Evolutionary conservation across 1,139 yeast species (phyloP).

Genomic region (Arxiozyma telluris): DNA sequence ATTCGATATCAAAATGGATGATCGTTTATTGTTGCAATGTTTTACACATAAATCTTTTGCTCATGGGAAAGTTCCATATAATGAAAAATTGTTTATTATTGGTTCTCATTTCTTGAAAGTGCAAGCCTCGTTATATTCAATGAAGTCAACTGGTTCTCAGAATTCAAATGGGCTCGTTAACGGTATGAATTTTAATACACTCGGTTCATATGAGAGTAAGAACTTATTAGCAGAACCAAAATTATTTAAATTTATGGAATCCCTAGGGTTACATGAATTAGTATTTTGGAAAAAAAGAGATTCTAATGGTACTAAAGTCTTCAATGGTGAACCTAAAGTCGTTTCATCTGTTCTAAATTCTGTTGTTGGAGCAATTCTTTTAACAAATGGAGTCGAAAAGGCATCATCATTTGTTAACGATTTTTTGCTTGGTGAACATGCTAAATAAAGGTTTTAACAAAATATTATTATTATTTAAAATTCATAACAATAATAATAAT

Average conservation of each 20-base stretch:
- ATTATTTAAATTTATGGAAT: constrained; percentile 46
- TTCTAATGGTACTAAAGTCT: constrained; percentile 42
- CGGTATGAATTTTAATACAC: constrained; percentile 52
- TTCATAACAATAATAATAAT: neutral
- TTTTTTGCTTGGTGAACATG: neutral
- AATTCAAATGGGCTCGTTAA: constrained; percentile 34
- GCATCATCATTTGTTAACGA: constrained; percentile 45
- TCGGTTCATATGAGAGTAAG: constrained; percentile 50
- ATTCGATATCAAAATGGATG: constrained; percentile 19
- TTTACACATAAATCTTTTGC: constrained; percentile 92
- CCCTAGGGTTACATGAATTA: constrained; percentile 40
- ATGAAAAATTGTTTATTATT: constrained; percentile 69
- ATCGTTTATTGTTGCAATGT: constrained; percentile 53
- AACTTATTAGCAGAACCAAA: constrained; percentile 43
- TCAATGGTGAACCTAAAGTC: constrained; percentile 49
- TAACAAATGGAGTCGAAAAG: constrained; percentile 53
- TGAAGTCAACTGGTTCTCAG: constrained; percentile 9
- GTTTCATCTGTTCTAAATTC: constrained; percentile 67
- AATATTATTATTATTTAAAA: neutral
- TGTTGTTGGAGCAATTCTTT: constrained; percentile 69
- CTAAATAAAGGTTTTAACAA: neutral
- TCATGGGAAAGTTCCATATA: constrained; percentile 80
- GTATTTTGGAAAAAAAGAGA: constrained; percentile 69
- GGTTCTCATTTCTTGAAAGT: constrained; percentile 69
- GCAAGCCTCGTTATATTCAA: constrained; percentile 46